Conservation (phyloP, 2,329 filamentous ascomycete genomes). For the Fusarium ambrosium region DNA sequence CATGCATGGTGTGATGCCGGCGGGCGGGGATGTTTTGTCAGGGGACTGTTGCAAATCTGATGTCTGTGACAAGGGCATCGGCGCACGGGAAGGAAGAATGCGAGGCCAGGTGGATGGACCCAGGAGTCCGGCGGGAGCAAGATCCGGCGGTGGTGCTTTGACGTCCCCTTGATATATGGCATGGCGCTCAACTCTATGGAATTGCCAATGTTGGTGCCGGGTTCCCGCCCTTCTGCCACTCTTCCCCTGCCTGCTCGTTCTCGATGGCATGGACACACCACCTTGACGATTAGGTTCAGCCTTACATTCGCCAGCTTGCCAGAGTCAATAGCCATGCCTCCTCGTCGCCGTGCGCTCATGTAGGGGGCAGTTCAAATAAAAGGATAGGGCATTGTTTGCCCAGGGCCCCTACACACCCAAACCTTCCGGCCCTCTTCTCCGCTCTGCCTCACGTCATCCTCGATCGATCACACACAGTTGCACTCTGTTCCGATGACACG, state of each 20-base stretch:
- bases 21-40: background rate
- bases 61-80: background rate
- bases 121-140: background rate
- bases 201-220: background rate
- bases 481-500: conserved; percentile 12
- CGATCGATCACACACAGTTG: background rate
- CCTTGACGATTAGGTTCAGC: conserved; percentile 32
- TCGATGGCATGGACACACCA: conserved; percentile 12
- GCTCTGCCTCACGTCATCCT: conserved; percentile 8
- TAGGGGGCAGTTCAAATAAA: conserved; percentile 1
- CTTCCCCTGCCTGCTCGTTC: background rate
- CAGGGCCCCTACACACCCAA: background rate
- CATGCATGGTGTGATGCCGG: conserved; percentile 3
- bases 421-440: background rate
- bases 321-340: conserved; percentile 8
- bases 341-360: background rate
- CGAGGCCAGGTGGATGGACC: background rate
- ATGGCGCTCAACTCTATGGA: background rate
- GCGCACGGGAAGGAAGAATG: background rate
- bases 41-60: background rate
- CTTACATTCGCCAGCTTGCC: conserved; percentile 27
- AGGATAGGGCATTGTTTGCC: background rate
- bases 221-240: conserved; percentile 1
- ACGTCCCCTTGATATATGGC: conserved; percentile 4
- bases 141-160: background rate